Evolutionary conservation across 441 rosid genomes (phyloP), one percentile per base, ranked within the genome.

Genomic region (Syzygium malaccense): DNA sequence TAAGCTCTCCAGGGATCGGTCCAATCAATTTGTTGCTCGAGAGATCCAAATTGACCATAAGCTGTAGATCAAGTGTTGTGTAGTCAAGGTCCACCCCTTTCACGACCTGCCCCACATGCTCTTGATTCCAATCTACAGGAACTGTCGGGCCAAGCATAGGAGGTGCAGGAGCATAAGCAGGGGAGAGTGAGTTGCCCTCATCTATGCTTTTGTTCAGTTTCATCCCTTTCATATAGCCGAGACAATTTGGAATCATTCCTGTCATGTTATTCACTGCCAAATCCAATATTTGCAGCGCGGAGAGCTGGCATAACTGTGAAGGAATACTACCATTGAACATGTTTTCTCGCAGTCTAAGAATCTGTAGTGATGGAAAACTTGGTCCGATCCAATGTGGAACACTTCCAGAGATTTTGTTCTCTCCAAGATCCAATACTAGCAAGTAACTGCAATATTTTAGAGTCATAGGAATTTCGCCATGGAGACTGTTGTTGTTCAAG

Each of bases 371-470:
- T 2, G 0, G 14, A 79, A 87, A 85, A 28, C 45, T 4, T 18
- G 7, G 25, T 32, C 78, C 78, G 4, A 66, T 66, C 78, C 71
- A 64, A 64, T 15, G 23, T 15, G 75, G 23, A 30, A 64, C 11
- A 4, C 37, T 64, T 4, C 75, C 45, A 0, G 78, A 79, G 56
- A 87, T 33, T 37, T n/a, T 79, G 14, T 85, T 85, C 4, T 55
- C 58, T 0, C 60, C 86, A 32, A 66, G 78, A 66, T 66, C 78
- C 78, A 66, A 66, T 17, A 66, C 8, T 1, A 0, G 3, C 28
- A 71, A 20, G 28, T 1, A 0, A 0, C 4, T 37, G 4, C 15
- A 2, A 4, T 10, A 19, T 0, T 5, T 33, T 0, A 68, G 0
- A 19, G 2, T 10, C 28, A 19, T 0, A 5, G 80, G 80, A 71